These are phyloP conservation scores for Taphrina deformans DNA, from an alignment of 1,139 yeast species.

Conservation along the genomic window DNA sequence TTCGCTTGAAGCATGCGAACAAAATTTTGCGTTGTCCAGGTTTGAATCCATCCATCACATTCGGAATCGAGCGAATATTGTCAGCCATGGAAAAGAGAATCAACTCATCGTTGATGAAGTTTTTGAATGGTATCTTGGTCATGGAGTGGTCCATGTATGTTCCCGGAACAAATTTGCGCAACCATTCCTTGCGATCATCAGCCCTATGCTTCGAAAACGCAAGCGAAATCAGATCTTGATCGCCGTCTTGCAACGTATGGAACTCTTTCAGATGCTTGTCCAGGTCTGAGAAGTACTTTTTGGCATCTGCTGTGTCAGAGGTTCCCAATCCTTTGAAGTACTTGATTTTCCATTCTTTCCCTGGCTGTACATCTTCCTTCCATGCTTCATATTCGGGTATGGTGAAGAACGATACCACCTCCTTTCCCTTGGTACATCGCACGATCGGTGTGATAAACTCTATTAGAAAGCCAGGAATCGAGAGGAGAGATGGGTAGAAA, in stretches of 20 bases:
- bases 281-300: conserved; percentile 83
- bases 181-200: conserved; percentile 97
- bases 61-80: conserved; percentile 91
- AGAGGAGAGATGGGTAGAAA: conserved; percentile 89
- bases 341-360: conserved; percentile 85
- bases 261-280: conserved; percentile 85
- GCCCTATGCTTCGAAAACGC: conserved; percentile 96
- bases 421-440: conserved; percentile 71
- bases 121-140: conserved; percentile 79
- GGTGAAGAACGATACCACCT: conserved; percentile 74
- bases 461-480: conserved; percentile 85
- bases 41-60: conserved; percentile 89
- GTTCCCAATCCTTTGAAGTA: conserved; percentile 99
- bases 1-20: conserved; percentile 83
- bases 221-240: conserved; percentile 76
- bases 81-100: conserved; percentile 96
- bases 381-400: conserved; percentile 96
- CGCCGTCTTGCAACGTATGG: conserved; percentile 78
- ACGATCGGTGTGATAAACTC: conserved; percentile 98
- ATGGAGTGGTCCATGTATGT: conserved; percentile 85
- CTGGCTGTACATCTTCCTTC: conserved; percentile 80
- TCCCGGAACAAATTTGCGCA: conserved; percentile 84
- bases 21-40: conserved; percentile 96
- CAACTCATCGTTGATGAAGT: conserved; percentile 91
- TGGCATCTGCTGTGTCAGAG: conserved; percentile 74